phyloP scores from a whole-genome alignment of 345 rosid genomes.

The Stellera chamaejasme region DNA sequence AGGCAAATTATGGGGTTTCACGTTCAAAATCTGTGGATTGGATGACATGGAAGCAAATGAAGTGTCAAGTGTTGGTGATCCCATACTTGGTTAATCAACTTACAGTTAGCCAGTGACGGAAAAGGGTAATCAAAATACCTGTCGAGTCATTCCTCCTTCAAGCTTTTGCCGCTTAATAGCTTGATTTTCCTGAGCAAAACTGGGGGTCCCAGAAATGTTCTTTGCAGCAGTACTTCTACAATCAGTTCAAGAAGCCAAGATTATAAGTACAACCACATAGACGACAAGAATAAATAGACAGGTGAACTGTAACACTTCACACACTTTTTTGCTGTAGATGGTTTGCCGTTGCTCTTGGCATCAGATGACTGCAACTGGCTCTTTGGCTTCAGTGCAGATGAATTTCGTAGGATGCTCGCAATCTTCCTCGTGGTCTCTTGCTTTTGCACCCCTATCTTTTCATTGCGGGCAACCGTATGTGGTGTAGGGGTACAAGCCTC shows the following conservation, averaged over 20 bases:
- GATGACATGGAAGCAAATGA: neutral
- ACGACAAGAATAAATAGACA: neutral
- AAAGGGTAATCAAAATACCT: slow-evolving; percentile 31
- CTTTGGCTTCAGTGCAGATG: slow-evolving; percentile 46
- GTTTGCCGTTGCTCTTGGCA: slow-evolving; percentile 30
- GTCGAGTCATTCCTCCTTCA: slow-evolving; percentile 85
- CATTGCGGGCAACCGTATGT: slow-evolving; percentile 13
- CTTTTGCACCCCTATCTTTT: slow-evolving; percentile 36
- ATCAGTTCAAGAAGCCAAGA: neutral
- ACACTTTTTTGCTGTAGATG: slow-evolving; percentile 36
- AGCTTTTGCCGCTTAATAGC: slow-evolving; percentile 95
- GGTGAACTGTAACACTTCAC: neutral
- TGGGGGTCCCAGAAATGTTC: slow-evolving; percentile 32
- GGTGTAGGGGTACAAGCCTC: slow-evolving; percentile 49
- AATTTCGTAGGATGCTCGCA: slow-evolving; percentile 45
- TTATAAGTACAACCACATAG: neutral
- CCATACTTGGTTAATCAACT: neutral
- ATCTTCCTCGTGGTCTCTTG: slow-evolving; percentile 53
- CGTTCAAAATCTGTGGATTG: slow-evolving; percentile 60
- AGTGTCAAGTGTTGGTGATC: neutral
- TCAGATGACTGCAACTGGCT: slow-evolving; percentile 43
- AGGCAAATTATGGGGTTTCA: slow-evolving; percentile 55
- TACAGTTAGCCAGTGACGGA: neutral
- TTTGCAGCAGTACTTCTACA: slow-evolving; percentile 34
- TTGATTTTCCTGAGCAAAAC: slow-evolving; percentile 77